Base-by-base conservation (phyloP, 768 basidiomycete species). In the Suillus subalutaceus region DNA sequence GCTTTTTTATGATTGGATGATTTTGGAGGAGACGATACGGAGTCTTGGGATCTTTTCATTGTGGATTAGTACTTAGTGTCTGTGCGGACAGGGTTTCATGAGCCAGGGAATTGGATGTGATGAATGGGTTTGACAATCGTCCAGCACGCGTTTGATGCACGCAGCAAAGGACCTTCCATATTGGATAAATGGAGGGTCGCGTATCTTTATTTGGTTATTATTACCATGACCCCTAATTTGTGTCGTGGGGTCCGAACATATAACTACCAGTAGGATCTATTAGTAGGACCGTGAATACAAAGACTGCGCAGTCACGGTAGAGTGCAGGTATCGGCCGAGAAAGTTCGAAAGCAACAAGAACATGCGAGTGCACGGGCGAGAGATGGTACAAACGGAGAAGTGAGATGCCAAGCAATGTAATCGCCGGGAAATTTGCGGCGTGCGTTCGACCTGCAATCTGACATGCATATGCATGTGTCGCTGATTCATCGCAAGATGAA, bases 1-100 rank as follows among this genome's bases (percentile, higher is more conserved):
- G 75, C 71, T 67, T 83, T 84, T 68, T 86, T 85, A 43, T 74
- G 72, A 12, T 73, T 72, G 23, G 70, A 65, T 53, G 64, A 65
- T 63, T 63, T 69, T 46, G 63, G 71, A 43, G 69, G 64, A 32
- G 74, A 67, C 16, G 67, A 63, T 30, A 66, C 41, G 37, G 53
- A 61, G 53, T 69, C 70, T 52, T 78, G 77, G 2, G 74, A 65
- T 50, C 79, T 73, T 58, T 79, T 79, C 79, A 79, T 79, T 18
- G 44, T 60, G 44, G 18, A 18, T 9, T 20, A 8, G 3, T 4
- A 32, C 32, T 35, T 35, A 6, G 59, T 41, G 40, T 26, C 16
- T 23, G 3, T 40, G 58, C 23, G 1, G 58, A 59, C 40, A 41
- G 23, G 0, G 40, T 41, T 18, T 26, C 58, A 59, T 59, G 58